Percentiles rank a stretch among this genome's conserved stretches.
Evolutionary conservation across 2,329 filamentous ascomycete species (phyloP).

Genomic region (Ampelomyces quisqualis): DNA sequence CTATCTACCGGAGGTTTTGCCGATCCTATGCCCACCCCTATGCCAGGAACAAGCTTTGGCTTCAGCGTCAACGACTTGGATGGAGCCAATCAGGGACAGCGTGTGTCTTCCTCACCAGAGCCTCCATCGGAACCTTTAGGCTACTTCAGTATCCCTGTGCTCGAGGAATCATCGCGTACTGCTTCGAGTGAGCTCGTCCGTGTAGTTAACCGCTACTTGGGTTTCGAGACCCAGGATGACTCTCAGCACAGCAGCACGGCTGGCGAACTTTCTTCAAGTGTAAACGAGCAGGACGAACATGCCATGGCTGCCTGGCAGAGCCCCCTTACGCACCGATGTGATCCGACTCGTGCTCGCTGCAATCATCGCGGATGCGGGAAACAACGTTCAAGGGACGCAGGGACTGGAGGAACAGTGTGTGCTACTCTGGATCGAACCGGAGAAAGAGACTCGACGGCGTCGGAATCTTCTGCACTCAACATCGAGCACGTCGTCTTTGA

Average conservation of each 20-base stretch:
- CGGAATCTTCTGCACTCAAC: not conserved
- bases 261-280: no score
- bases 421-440: not conserved
- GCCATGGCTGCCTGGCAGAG: no score
- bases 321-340: not conserved
- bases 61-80: conserved; percentile 10
- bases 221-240: not conserved
- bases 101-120: not conserved
- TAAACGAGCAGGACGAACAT: no score
- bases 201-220: not conserved
- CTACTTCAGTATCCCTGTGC: conserved; percentile 13
- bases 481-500: conserved; percentile 5
- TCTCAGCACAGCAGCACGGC: no score
- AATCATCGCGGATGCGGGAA: not conserved
- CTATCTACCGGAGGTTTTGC: not conserved
- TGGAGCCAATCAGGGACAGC: not conserved
- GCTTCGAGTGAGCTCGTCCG: not conserved
- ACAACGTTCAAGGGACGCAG: no score
- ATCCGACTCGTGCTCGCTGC: not conserved
- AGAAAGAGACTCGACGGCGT: not conserved
- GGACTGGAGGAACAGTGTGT: not conserved
- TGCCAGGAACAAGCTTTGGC: conserved; percentile 28
- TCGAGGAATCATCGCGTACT: not conserved
- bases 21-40: conserved; percentile 21
- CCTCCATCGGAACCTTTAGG: not conserved